Conservation (phyloP, 148 eudicot genomes). For the Heliosperma pusillum region DNA sequence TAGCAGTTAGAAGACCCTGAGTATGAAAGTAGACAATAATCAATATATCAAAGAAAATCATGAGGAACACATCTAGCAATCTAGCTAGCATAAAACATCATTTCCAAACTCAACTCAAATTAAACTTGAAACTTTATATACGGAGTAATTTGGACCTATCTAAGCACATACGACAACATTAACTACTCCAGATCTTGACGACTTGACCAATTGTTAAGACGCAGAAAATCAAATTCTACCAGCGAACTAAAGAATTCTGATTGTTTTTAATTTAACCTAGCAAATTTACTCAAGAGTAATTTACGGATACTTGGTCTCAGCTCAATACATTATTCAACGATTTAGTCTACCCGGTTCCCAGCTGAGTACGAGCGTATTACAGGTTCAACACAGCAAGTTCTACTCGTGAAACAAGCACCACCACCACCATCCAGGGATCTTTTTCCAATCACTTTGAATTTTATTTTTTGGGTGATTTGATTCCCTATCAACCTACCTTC, state of each 20-base stretch:
- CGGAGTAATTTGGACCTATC: background rate
- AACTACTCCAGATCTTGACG: background rate
- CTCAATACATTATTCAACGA: too few species aligned
- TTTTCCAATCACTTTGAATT: too few species aligned
- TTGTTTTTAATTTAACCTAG: background rate
- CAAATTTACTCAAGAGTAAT: background rate
- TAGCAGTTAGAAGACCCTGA: constrained; percentile 8
- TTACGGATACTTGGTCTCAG: too few species aligned
- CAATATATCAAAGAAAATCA: background rate
- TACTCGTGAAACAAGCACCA: too few species aligned
- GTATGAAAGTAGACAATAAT: background rate
- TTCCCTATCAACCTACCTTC: too few species aligned
- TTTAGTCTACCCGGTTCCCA: too few species aligned
- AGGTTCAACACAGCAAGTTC: too few species aligned
- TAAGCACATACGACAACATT: background rate
- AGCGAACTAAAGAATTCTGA: background rate
- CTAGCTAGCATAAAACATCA: background rate
- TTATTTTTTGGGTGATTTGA: too few species aligned
- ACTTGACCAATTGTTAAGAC: background rate
- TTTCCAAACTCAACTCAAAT: background rate
- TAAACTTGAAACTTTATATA: background rate
- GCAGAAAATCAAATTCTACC: background rate
- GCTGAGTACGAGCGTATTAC: too few species aligned
- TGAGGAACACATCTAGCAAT: background rate
- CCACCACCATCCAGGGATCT: too few species aligned